A percentile compares a stretch with the other conserved stretches of the same genome.
These are phyloP conservation scores for Viola pubescens DNA, from an alignment of 441 rosid genomes.

Conservation along the genomic window DNA sequence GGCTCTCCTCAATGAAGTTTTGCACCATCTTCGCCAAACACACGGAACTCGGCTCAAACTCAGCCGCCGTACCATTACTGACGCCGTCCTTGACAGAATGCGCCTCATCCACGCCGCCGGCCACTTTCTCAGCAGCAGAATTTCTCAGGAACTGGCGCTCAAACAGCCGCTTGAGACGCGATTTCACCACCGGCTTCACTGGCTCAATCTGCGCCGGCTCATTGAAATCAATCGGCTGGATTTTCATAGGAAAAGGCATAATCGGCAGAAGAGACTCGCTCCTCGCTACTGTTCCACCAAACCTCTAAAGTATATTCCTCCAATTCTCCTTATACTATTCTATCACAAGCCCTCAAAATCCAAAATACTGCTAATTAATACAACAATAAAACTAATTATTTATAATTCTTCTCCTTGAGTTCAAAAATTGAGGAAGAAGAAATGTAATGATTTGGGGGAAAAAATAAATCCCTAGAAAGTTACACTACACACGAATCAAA, in stretches of 20 bases:
- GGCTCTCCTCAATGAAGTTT: constrained; percentile 66
- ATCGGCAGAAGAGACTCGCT: not conserved
- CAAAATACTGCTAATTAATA: constrained; percentile 1
- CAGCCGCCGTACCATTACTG: constrained; percentile 21
- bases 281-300: not conserved
- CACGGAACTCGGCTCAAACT: constrained; percentile 79
- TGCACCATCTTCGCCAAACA: constrained; percentile 74
- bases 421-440: constrained; percentile 7
- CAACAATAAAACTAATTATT: not conserved
- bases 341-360: not conserved
- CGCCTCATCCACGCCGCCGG: constrained; percentile 24
- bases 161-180: constrained; percentile 70
- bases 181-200: constrained; percentile 56
- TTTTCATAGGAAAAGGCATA: constrained; percentile 59
- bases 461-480: not conserved
- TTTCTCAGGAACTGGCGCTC: constrained; percentile 70
- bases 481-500: not conserved
- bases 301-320: not conserved
- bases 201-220: constrained; percentile 35
- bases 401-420: constrained; percentile 10
- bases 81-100: constrained; percentile 32
- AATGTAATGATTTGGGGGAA: not conserved
- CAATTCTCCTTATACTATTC: not conserved
- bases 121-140: constrained; percentile 30
- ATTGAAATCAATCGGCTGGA: constrained; percentile 60